Conservation (phyloP, 2,329 filamentous ascomycete genomes). For the Pezicula neosporulosa region DNA sequence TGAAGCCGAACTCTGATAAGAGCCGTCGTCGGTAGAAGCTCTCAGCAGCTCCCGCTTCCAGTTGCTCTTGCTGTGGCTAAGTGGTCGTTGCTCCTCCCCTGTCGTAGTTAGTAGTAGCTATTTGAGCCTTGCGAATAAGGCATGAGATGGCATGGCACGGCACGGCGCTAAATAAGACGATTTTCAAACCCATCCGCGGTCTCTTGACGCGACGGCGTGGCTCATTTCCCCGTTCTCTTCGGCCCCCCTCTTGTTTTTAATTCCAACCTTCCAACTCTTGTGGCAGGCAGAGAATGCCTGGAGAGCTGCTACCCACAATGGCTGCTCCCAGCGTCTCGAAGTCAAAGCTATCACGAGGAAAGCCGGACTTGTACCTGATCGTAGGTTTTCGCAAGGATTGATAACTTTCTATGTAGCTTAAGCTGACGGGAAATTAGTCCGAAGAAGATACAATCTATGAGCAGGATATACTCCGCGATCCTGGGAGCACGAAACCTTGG, state of each 20-base stretch:
- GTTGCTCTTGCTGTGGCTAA: too few relatives aligned
- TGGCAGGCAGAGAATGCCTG: slow-evolving; percentile 29
- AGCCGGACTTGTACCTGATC: slow-evolving; percentile 32
- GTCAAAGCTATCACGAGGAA: slow-evolving; percentile 23
- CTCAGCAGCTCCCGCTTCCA: neutral
- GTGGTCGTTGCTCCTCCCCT: too few relatives aligned
- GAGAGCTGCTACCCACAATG: slow-evolving; percentile 31
- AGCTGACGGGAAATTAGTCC: slow-evolving; percentile 45
- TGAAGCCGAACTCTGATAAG: too few relatives aligned
- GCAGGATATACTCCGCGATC: slow-evolving; percentile 86
- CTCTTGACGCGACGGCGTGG: slow-evolving; percentile 13
- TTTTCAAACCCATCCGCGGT: slow-evolving; percentile 15
- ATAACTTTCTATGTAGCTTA: neutral
- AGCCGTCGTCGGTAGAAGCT: too few relatives aligned
- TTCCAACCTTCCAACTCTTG: slow-evolving; percentile 9
- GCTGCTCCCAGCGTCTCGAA: slow-evolving; percentile 26
- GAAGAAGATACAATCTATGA: slow-evolving; percentile 95
- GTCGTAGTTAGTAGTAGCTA: too few relatives aligned
- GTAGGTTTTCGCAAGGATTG: slow-evolving; percentile 18
- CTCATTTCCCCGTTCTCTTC: slow-evolving; percentile 13
- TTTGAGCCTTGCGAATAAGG: slow-evolving; percentile 2
- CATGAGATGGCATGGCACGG: neutral
- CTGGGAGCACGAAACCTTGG: slow-evolving; percentile 88
- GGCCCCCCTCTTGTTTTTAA: neutral
- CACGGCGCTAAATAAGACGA: slow-evolving; percentile 1